These are phyloP conservation scores for Thermochaetoides thermophila DNA, from an alignment of 495 filamentous ascomycete species.

Conservation along the genomic window DNA sequence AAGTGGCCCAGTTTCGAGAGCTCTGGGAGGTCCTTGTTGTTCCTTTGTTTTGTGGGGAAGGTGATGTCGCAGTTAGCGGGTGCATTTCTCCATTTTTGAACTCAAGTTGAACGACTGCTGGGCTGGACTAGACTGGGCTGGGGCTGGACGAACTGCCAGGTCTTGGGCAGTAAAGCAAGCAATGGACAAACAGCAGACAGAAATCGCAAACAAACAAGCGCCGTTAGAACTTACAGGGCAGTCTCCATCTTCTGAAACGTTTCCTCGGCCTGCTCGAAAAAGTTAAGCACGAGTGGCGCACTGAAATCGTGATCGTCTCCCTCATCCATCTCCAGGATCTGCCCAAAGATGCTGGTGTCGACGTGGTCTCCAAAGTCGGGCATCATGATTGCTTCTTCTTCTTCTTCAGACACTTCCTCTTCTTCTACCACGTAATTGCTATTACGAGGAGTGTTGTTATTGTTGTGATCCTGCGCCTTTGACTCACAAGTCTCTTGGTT, in stretches of 20 bases:
- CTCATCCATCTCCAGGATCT: constrained; percentile 96
- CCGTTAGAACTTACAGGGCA: constrained; percentile 72
- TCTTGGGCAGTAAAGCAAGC: too few relatives aligned
- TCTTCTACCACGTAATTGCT: neutral
- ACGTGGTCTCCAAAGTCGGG: constrained; percentile 50
- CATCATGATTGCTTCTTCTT: constrained; percentile 16
- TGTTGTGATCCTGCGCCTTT: too few relatives aligned
- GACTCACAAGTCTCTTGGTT: too few relatives aligned
- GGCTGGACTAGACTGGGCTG: too few relatives aligned
- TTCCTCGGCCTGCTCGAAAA: constrained; percentile 78
- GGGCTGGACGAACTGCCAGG: too few relatives aligned
- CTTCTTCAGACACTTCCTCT: constrained; percentile 1
- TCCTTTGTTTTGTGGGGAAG: too few relatives aligned
- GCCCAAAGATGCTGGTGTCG: constrained; percentile 68
- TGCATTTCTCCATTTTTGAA: too few relatives aligned
- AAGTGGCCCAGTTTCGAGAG: constrained; percentile 86
- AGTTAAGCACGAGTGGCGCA: constrained; percentile 74
- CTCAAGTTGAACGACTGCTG: too few relatives aligned
- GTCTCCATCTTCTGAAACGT: constrained; percentile 80
- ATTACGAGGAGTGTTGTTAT: too few relatives aligned
- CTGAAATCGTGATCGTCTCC: constrained; percentile 65
- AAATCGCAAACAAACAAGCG: too few relatives aligned
- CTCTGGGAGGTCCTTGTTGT: constrained; percentile 44
- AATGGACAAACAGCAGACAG: too few relatives aligned
- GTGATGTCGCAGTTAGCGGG: too few relatives aligned